Evolutionary conservation across 352 stramenopile genomes (phyloP).

Genomic region (Phytophthora podocarpi): DNA sequence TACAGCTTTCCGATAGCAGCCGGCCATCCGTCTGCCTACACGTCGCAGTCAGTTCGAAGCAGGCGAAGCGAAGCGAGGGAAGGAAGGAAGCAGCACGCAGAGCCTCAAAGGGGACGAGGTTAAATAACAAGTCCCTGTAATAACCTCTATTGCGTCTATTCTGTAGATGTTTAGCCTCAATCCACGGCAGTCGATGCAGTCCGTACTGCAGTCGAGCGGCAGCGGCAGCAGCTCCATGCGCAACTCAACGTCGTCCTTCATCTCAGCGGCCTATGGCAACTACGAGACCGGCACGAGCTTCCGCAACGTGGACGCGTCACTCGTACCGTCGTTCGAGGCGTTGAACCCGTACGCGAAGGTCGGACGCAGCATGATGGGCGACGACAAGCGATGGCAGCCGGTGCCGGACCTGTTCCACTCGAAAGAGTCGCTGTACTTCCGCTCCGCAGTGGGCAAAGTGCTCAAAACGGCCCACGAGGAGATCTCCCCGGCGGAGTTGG

Average conservation of each 20-base stretch:
- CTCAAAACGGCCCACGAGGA: constrained; percentile 81
- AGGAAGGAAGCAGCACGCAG: too few species aligned
- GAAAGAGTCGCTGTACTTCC: constrained; percentile 83
- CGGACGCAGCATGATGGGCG: constrained; percentile 41
- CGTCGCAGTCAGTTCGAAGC: too few species aligned
- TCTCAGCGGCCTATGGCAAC: constrained; percentile 42
- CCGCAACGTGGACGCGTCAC: constrained; percentile 47
- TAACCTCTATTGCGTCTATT: too few species aligned
- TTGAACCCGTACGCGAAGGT: constrained; percentile 80
- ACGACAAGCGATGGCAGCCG: constrained; percentile 79
- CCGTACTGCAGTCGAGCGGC: constrained; percentile 33
- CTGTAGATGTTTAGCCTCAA: constrained; percentile 46
- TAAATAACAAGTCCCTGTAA: too few species aligned
- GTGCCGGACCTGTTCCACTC: constrained; percentile 77
- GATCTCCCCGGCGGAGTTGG: constrained; percentile 81
- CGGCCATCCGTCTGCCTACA: too few species aligned
- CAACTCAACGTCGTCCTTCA: constrained; percentile 37
- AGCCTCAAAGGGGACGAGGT: too few species aligned
- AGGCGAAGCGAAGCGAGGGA: too few species aligned
- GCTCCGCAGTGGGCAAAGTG: constrained; percentile 71
- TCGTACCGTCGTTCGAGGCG: constrained; percentile 71
- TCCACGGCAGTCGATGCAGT: constrained; percentile 47
- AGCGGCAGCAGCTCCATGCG: constrained; percentile 22
- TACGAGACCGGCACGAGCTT: constrained; percentile 39
- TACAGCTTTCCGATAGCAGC: too few species aligned